These are phyloP conservation scores for Ogataea siamensis DNA, from an alignment of 805 yeast genomes.

Conservation along the genomic window DNA sequence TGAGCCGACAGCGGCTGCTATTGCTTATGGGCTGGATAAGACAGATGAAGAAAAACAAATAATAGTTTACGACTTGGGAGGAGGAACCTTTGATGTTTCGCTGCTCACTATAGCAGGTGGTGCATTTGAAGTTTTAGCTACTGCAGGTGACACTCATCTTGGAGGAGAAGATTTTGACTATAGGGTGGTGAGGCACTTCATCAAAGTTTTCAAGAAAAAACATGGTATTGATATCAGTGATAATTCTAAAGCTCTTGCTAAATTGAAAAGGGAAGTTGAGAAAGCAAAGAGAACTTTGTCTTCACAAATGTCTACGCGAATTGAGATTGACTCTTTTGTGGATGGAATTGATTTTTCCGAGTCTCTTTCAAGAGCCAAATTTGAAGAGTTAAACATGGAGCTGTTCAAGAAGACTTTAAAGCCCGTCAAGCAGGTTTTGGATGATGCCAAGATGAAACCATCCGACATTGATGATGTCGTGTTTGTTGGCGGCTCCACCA, in stretches of 20 bases:
- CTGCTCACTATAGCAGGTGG: conserved; percentile 76
- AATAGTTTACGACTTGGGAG: conserved; percentile 92
- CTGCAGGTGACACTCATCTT: conserved; percentile 80
- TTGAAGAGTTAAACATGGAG: conserved; percentile 92
- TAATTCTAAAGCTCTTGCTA: conserved; percentile 84
- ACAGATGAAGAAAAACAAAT: conserved; percentile 83
- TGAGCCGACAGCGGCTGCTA: conserved; percentile 97
- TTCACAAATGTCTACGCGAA: conserved; percentile 91
- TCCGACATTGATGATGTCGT: conserved; percentile 92
- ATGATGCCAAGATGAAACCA: conserved; percentile 87
- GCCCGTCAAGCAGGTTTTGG: conserved; percentile 94
- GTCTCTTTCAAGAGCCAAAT: conserved; percentile 94
- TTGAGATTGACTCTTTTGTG: conserved; percentile 91
- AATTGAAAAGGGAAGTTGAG: conserved; percentile 96
- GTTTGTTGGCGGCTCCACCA: conserved; percentile 97
- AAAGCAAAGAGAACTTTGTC: conserved; percentile 97
- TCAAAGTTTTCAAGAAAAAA: conserved; percentile 88
- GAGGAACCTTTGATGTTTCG: conserved; percentile 92
- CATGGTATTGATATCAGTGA: conserved; percentile 77
- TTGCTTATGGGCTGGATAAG: conserved; percentile 91
- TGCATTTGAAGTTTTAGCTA: conserved; percentile 77
- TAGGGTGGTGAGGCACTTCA: conserved; percentile 80
- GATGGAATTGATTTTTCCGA: conserved; percentile 96
- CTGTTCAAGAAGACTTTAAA: conserved; percentile 91
- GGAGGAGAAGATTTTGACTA: conserved; percentile 88